These are phyloP conservation scores for Microdochium bolleyi DNA, from an alignment of 2,329 filamentous ascomycete species.

Conservation along the genomic window DNA sequence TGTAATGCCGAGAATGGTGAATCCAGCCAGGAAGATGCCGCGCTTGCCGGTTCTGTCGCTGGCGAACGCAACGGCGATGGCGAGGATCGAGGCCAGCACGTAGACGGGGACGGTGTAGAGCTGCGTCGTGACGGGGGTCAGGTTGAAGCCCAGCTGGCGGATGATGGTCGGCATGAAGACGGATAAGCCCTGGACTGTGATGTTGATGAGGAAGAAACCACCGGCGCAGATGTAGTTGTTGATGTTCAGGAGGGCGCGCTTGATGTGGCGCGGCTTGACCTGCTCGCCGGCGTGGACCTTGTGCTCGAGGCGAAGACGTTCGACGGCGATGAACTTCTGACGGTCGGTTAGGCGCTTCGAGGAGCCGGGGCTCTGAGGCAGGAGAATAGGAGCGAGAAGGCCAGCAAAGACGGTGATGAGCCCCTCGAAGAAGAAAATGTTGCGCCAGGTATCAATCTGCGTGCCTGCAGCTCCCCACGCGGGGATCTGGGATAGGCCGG, in stretches of 20 bases:
- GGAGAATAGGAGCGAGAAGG: slow-evolving; percentile 36
- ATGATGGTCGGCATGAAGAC: slow-evolving; percentile 43
- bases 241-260: slow-evolving; percentile 42
- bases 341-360: slow-evolving; percentile 42
- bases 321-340: slow-evolving; percentile 44
- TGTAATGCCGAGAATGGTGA: slow-evolving; percentile 32
- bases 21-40: slow-evolving; percentile 29
- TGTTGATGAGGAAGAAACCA: slow-evolving; percentile 53
- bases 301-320: slow-evolving; percentile 42
- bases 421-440: slow-evolving; percentile 59
- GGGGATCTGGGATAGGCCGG: slow-evolving; percentile 41
- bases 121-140: slow-evolving; percentile 26
- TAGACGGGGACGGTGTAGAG: slow-evolving; percentile 37
- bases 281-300: slow-evolving; percentile 34
- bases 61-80: slow-evolving; percentile 27
- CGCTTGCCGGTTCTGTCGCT: slow-evolving; percentile 33
- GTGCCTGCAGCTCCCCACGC: slow-evolving; percentile 36
- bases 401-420: slow-evolving; percentile 43
- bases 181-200: slow-evolving; percentile 46
- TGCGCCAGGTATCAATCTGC: slow-evolving; percentile 42
- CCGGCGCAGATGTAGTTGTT: slow-evolving; percentile 51
- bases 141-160: slow-evolving; percentile 28
- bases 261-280: slow-evolving; percentile 39
- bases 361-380: slow-evolving; percentile 39
- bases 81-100: slow-evolving; percentile 28